Percentiles rank a stretch among this genome's conserved stretches.
These are phyloP conservation scores for Diaporthe sp. DNA, from an alignment of 2,329 filamentous ascomycete genomes.

Conservation along the genomic window DNA sequence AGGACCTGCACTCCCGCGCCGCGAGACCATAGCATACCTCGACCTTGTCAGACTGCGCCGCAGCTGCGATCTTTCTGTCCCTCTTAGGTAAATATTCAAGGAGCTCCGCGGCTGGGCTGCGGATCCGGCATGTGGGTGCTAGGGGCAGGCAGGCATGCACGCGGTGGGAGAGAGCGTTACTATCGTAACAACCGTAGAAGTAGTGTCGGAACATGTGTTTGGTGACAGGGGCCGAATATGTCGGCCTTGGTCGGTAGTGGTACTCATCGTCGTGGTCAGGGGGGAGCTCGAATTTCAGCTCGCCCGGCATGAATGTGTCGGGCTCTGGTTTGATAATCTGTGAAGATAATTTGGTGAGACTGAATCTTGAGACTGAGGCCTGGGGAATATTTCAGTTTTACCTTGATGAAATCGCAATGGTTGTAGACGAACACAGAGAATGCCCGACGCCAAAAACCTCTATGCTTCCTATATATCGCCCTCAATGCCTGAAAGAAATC, in stretches of 20 bases:
- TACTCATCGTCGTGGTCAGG: conserved; percentile 12
- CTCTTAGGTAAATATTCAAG: conserved; percentile 4
- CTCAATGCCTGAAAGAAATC: neutral
- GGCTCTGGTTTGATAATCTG: conserved; percentile 11
- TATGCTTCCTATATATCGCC: neutral
- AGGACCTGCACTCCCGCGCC: conserved; percentile 5
- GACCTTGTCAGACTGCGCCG: neutral
- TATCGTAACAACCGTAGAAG: conserved; percentile 11
- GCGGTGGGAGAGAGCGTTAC: neutral
- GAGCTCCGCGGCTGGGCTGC: conserved; percentile 5
- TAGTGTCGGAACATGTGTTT: conserved; percentile 10
- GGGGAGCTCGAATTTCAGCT: conserved; percentile 5
- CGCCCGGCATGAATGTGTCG: conserved; percentile 16
- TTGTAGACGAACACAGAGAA: conserved; percentile 3
- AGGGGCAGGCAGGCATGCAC: neutral
- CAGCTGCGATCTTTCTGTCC: neutral
- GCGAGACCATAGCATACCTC: conserved; percentile 18
- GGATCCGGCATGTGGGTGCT: neutral
- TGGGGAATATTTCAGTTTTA: too few species aligned
- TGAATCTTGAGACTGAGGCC: too few species aligned
- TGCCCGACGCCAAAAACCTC: neutral
- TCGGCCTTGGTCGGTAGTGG: neutral
- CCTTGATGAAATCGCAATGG: conserved; percentile 10
- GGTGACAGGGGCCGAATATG: neutral
- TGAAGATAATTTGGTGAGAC: neutral